Conservation (phyloP, 1,139 yeast genomes). For the Scheffersomyces illinoinensis region DNA sequence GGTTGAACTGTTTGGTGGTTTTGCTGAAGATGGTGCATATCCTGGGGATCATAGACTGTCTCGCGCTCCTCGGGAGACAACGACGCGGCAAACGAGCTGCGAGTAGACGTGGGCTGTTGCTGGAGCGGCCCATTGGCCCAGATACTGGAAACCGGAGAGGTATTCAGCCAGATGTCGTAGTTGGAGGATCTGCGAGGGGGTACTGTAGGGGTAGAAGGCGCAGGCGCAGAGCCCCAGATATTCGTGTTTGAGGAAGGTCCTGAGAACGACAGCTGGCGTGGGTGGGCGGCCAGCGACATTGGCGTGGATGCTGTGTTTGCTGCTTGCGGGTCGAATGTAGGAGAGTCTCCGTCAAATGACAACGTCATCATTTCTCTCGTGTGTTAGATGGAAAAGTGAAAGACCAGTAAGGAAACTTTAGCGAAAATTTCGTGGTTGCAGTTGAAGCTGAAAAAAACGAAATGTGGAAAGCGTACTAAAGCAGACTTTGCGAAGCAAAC, state of each 20-base stretch:
- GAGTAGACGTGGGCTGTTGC: background rate
- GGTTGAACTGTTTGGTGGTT: constrained; percentile 1
- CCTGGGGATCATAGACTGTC: constrained; percentile 3
- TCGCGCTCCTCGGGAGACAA: background rate
- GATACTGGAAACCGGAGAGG: background rate
- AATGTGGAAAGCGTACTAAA: no score
- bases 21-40: constrained; percentile 3
- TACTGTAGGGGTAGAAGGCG: background rate
- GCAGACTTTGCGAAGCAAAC: no score
- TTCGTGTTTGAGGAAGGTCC: background rate
- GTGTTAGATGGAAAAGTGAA: background rate
- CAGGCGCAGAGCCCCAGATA: background rate
- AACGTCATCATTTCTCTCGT: background rate
- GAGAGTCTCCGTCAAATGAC: background rate
- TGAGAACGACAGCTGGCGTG: background rate
- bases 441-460: no score
- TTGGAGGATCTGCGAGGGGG: background rate
- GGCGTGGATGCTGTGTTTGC: constrained; percentile 12
- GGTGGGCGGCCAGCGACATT: background rate
- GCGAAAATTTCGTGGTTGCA: background rate
- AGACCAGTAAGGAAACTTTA: background rate
- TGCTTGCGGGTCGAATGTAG: constrained; percentile 2
- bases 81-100: background rate
- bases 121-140: background rate
- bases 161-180: background rate